A percentile compares a stretch with the other conserved stretches of the same genome.
Evolutionary conservation across 306 rosid genomes (phyloP).

Genomic region (Lathyrus sativus): DNA sequence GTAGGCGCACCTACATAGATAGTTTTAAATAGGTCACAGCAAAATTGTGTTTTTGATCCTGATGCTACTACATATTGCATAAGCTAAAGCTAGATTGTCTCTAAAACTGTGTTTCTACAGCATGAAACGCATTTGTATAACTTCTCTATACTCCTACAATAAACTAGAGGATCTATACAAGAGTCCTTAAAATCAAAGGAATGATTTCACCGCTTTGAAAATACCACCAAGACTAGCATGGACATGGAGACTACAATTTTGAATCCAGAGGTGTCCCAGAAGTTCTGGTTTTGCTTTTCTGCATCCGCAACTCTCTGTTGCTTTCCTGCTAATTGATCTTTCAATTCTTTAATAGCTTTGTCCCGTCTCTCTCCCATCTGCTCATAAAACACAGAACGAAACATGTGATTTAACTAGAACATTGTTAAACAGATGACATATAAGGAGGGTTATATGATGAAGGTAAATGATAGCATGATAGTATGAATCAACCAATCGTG

Average conservation of each 20-base stretch:
- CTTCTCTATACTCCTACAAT: conserved; percentile 40
- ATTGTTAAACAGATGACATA: background rate
- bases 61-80: conserved; percentile 29
- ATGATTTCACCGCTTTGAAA: conserved; percentile 78
- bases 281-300: conserved; percentile 59
- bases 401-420: background rate
- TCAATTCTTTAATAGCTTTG: conserved; percentile 82
- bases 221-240: conserved; percentile 77
- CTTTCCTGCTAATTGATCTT: conserved; percentile 73
- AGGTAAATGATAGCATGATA: conserved; percentile 12
- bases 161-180: conserved; percentile 40
- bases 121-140: conserved; percentile 44
- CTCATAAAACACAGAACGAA: conserved; percentile 37
- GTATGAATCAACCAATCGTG: conserved; percentile 5
- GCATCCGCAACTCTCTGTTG: conserved; percentile 47
- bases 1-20: conserved; percentile 1
- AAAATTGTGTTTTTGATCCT: conserved; percentile 29
- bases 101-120: conserved; percentile 45
- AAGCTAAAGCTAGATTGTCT: conserved; percentile 39
- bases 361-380: conserved; percentile 94
- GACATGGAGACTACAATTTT: conserved; percentile 83
- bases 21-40: conserved; percentile 15
- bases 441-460: background rate
- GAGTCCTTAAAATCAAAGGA: conserved; percentile 13
- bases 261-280: conserved; percentile 91